These are phyloP conservation scores for Wallacemonas collosoma DNA, from an alignment of 208 protist genomes.

Conservation along the genomic window DNA sequence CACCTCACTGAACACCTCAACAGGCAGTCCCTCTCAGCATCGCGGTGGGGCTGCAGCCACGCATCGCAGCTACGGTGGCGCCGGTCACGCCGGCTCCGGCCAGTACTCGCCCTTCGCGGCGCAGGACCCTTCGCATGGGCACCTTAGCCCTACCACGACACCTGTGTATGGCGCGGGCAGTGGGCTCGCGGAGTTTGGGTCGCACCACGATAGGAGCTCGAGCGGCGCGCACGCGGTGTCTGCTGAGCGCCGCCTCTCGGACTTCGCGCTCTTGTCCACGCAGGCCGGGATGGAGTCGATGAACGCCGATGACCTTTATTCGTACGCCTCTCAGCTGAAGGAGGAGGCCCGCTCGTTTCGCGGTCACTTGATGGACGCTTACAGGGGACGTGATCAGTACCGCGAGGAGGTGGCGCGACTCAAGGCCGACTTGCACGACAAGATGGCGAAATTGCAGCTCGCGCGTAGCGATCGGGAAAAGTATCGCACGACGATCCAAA, in stretches of 20 bases:
- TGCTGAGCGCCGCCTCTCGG: neutral
- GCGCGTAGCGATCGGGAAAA: slow-evolving; percentile 31
- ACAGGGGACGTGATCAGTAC: slow-evolving; percentile 61
- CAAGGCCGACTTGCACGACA: slow-evolving; percentile 49
- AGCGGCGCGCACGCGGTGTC: neutral
- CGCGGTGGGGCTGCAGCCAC: neutral
- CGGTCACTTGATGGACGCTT: slow-evolving; percentile 41
- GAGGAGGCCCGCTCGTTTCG: slow-evolving; percentile 36
- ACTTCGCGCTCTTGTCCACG: slow-evolving; percentile 24
- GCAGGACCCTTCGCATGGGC: neutral
- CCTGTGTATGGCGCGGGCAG: slow-evolving; percentile 39
- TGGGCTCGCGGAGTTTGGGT: slow-evolving; percentile 14
- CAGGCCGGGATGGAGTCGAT: slow-evolving; percentile 34
- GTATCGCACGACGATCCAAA: slow-evolving; percentile 25
- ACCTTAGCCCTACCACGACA: neutral
- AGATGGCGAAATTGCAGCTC: slow-evolving; percentile 35
- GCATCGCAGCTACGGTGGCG: neutral
- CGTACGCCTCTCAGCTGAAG: slow-evolving; percentile 52
- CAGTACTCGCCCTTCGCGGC: neutral
- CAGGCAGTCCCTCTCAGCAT: neutral
- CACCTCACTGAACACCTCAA: slow-evolving; percentile 2
- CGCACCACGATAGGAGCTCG: neutral
- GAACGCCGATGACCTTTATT: slow-evolving; percentile 48
- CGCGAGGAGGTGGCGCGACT: slow-evolving; percentile 58
- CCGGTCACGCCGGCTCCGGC: neutral